Evolutionary conservation across 768 basidiomycete genomes (phyloP), one percentile per base, ranked within the genome.

Genomic region (Serendipita sp.): DNA sequence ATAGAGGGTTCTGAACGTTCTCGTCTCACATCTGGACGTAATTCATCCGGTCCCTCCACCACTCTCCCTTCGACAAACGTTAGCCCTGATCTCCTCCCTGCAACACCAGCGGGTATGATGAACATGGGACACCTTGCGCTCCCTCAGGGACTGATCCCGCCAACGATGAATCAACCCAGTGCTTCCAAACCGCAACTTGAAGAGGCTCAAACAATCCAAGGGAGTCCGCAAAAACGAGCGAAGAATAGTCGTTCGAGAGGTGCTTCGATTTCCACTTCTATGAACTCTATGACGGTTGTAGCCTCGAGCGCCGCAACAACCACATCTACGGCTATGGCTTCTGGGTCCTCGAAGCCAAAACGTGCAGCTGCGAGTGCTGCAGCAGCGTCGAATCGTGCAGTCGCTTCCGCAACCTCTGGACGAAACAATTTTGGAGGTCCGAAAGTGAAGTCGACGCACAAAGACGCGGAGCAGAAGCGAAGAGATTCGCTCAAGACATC

Each of bases 381-480:
- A 68, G 74, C 23, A 69, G 70, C 2, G 65, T 67, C 28, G n/a
- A 51, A 18, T 18, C 18, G 18, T n/a, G 48, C 46, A 70, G 5
- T 23, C 72, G 46, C 69, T 72, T 2, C 68, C 46, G 68, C 81
- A 71, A 48, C 73, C 74, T 46, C 75, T 74, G 5, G 65, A 44
- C 13, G 54, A 81, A 83, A 8, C 10, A 10, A 10, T 8, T 38
- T 60, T 60, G 30, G 30, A 11, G 56, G 56, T 4, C 56, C 56
- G 34, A 60, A 60, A 35, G 16, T 60, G 66, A 91, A 90, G 73
- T 86, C 85, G 34, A 89, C 89, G 4, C 90, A 99, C 75, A 98
- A 97, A 75, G 89, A 86, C 11, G 96, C 96, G 3, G 96, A 99
- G 74, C 96, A 99, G 73, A 93, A 94, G 72, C 87, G 96, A 51